Percentiles rank a stretch among this genome's conserved stretches.
phyloP scores from a whole-genome alignment of 139 green algal species.

The Coelastrella sp. region DNA sequence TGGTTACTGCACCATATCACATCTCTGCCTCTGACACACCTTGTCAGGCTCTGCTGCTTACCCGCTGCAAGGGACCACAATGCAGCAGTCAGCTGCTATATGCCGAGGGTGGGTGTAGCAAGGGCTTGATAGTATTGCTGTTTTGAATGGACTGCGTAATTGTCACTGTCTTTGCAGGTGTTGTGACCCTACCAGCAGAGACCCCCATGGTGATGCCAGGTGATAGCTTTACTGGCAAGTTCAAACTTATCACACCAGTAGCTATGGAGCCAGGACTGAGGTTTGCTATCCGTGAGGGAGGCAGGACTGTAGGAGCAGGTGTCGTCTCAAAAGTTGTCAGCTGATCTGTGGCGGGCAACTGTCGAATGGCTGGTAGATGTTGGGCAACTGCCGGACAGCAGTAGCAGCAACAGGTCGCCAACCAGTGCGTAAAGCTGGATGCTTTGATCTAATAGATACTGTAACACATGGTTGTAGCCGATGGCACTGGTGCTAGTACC shows the following conservation, averaged over 20 bases:
- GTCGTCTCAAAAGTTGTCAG: conserved; percentile 82
- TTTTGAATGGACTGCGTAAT: too few species aligned
- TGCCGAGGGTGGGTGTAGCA: too few species aligned
- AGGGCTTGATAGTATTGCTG: too few species aligned
- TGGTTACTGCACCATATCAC: not conserved
- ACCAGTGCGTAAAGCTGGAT: too few species aligned
- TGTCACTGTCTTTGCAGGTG: conserved; percentile 78
- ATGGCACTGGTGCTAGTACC: too few species aligned
- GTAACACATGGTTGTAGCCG: not conserved
- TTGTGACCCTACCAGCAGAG: conserved; percentile 85
- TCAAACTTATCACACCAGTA: conserved; percentile 89
- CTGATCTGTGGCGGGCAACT: too few species aligned
- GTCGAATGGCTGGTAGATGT: not conserved
- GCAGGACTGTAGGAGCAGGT: conserved; percentile 95
- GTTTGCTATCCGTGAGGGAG: conserved; percentile 97
- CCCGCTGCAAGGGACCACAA: too few species aligned
- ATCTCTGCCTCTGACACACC: too few species aligned
- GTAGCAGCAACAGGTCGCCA: not conserved
- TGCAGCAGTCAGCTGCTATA: too few species aligned
- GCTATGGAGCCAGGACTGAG: conserved; percentile 90
- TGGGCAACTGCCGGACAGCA: not conserved
- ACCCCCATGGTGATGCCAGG: conserved; percentile 99
- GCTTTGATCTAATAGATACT: too few species aligned
- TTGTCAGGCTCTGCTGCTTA: too few species aligned
- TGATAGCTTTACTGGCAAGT: conserved; percentile 92